phyloP scores from a whole-genome alignment of 2,329 filamentous ascomycete species.

The Sporothrix inflata region DNA sequence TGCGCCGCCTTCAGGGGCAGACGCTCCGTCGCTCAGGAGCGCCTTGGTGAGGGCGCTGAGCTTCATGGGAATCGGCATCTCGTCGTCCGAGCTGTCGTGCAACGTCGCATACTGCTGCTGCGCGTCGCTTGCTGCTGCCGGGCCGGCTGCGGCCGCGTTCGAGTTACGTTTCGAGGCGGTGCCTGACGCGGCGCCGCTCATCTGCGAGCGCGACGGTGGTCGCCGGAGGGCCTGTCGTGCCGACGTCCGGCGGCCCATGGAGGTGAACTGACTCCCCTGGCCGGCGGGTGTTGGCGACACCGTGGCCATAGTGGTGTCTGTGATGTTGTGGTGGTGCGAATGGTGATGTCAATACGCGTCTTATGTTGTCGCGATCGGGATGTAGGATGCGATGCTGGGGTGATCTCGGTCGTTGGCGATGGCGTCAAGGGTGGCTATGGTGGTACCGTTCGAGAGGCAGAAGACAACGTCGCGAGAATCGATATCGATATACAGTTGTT shows the following conservation, averaged over 20 bases:
- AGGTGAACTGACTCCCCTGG: slow-evolving; percentile 50
- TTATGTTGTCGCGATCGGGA: neutral
- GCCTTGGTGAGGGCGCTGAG: slow-evolving; percentile 92
- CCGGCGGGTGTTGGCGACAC: slow-evolving; percentile 60
- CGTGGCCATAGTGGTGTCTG: slow-evolving; percentile 49
- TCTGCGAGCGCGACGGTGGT: slow-evolving; percentile 50
- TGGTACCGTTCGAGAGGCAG: slow-evolving; percentile 9
- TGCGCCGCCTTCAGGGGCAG: slow-evolving; percentile 45
- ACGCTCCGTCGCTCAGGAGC: slow-evolving; percentile 68
- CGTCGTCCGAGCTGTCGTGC: slow-evolving; percentile 92
- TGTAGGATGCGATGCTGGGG: neutral
- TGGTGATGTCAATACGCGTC: slow-evolving; percentile 8
- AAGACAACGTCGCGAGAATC: neutral
- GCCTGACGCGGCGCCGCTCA: slow-evolving; percentile 37
- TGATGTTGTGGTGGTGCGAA: neutral
- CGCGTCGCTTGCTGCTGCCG: slow-evolving; percentile 35
- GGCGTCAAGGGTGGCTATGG: neutral
- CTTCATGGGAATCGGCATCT: slow-evolving; percentile 88
- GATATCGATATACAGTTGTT: neutral
- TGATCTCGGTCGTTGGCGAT: neutral
- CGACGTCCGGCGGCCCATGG: slow-evolving; percentile 56
- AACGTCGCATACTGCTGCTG: slow-evolving; percentile 55
- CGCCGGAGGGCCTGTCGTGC: slow-evolving; percentile 59
- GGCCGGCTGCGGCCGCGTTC: slow-evolving; percentile 1
- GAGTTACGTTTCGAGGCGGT: slow-evolving; percentile 31